Percentiles rank a stretch among this genome's conserved stretches.
Evolutionary conservation across 176 grass and related monocot genomes (phyloP).

Genomic region (Rhynchospora pubera): DNA sequence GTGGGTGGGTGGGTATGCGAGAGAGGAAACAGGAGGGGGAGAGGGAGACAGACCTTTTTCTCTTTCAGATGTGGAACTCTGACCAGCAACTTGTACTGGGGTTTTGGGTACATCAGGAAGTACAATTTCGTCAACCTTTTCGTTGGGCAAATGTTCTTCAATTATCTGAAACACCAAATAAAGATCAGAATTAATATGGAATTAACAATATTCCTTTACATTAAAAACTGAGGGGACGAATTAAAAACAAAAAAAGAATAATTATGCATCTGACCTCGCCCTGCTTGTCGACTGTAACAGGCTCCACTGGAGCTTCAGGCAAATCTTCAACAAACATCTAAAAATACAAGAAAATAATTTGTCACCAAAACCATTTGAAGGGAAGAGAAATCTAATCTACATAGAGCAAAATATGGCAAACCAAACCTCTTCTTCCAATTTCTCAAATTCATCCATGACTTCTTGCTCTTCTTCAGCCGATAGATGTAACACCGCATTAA

Average conservation of each 20-base stretch:
- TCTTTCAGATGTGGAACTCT: conserved; percentile 32
- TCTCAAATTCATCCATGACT: conserved; percentile 92
- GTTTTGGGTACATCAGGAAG: conserved; percentile 89
- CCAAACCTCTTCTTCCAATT: conserved; percentile 90
- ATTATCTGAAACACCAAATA: neutral
- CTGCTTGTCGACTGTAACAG: conserved; percentile 11
- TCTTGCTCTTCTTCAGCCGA: conserved; percentile 91
- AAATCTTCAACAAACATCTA: conserved; percentile 77
- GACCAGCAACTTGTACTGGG: conserved; percentile 27
- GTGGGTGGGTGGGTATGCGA: neutral
- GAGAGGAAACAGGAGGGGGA: neutral
- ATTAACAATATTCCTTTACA: neutral
- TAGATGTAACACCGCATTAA: conserved; percentile 78
- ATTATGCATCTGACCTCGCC: conserved; percentile 8
- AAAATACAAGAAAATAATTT: conserved; percentile 21
- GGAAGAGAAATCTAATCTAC: conserved; percentile 5
- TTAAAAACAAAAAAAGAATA: neutral
- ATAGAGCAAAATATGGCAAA: conserved; percentile 3
- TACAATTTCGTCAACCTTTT: conserved; percentile 44
- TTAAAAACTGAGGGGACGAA: neutral
- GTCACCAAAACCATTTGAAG: neutral
- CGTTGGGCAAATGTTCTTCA: neutral
- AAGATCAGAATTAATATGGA: neutral
- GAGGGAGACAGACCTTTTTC: conserved; percentile 75
- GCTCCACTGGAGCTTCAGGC: conserved; percentile 48